Conservation (phyloP, 345 rosid genomes). For the Clarkia xantiana region DNA sequence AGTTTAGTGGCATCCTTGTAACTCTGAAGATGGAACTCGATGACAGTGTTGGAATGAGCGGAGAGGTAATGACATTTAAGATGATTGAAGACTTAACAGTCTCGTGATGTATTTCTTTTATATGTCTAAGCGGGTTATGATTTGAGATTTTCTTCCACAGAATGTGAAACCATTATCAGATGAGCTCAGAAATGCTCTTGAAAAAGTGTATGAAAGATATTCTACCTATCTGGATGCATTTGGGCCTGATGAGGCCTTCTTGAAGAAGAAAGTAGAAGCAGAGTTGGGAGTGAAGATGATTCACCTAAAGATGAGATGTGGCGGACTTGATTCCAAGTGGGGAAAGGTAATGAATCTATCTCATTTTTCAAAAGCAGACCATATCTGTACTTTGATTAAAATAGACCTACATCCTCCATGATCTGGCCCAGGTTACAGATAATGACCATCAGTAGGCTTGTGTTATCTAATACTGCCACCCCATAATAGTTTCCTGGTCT, state of each 20-base stretch:
- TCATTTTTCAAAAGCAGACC: background rate
- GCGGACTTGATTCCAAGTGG: slow-evolving; percentile 74
- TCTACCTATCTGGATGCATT: slow-evolving; percentile 50
- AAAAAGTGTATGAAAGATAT: slow-evolving; percentile 43
- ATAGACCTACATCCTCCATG: background rate
- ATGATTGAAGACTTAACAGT: background rate
- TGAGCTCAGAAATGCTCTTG: slow-evolving; percentile 40
- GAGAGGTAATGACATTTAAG: slow-evolving; percentile 37
- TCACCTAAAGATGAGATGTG: slow-evolving; percentile 86
- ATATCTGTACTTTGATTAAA: too few relatives aligned
- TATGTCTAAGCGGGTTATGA: slow-evolving; percentile 6
- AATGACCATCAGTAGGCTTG: too few relatives aligned
- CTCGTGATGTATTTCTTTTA: background rate
- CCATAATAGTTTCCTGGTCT: too few relatives aligned
- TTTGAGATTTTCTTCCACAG: slow-evolving; percentile 20
- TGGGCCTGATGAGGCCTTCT: slow-evolving; percentile 57
- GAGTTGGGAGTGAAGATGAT: slow-evolving; percentile 92
- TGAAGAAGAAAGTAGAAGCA: slow-evolving; percentile 78
- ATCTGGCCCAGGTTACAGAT: background rate
- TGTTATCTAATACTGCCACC: too few relatives aligned
- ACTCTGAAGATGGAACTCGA: slow-evolving; percentile 76
- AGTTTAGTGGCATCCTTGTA: slow-evolving; percentile 49
- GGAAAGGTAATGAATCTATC: slow-evolving; percentile 50
- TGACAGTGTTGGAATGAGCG: slow-evolving; percentile 62
- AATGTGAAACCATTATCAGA: slow-evolving; percentile 53